These are phyloP conservation scores for Polyporus arcularius DNA, from an alignment of 768 basidiomycete species.

Conservation along the genomic window DNA sequence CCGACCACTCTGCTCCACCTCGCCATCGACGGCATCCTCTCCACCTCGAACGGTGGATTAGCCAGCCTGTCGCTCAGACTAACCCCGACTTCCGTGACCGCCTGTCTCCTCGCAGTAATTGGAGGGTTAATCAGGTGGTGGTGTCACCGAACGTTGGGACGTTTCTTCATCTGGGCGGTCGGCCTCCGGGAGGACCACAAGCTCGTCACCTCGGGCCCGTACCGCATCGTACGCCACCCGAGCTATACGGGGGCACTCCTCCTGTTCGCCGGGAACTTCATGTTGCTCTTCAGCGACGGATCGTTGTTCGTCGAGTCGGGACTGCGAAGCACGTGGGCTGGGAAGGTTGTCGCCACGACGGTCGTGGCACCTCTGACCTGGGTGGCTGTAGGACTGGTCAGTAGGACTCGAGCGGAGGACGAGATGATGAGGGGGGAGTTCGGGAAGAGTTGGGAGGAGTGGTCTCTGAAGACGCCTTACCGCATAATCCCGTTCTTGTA, in stretches of 20 bases:
- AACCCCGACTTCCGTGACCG: neutral
- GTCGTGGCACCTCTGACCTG: neutral
- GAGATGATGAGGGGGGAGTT: conserved; percentile 10
- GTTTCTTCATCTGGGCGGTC: conserved; percentile 21
- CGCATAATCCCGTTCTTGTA: conserved; percentile 11
- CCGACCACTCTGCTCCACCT: neutral
- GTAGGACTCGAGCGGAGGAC: conserved; percentile 4
- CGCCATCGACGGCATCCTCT: neutral
- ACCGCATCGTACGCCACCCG: conserved; percentile 25
- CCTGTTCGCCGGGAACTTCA: neutral
- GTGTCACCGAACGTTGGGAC: conserved; percentile 20
- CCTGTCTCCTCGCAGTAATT: neutral
- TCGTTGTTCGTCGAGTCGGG: conserved; percentile 4
- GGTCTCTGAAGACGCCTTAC: conserved; percentile 7
- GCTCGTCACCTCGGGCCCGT: conserved; percentile 24
- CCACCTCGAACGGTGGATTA: neutral
- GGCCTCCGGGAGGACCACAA: conserved; percentile 11
- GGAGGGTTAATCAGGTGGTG: conserved; percentile 1
- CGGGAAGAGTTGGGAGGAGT: conserved; percentile 12
- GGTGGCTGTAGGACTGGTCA: neutral
- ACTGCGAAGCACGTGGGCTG: neutral
- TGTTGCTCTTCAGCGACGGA: neutral
- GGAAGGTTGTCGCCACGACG: neutral
- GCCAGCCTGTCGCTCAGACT: neutral
- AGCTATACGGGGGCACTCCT: conserved; percentile 13